phyloP scores from a whole-genome alignment of 805 yeast species.

The Starmerella gropengiesseri region DNA sequence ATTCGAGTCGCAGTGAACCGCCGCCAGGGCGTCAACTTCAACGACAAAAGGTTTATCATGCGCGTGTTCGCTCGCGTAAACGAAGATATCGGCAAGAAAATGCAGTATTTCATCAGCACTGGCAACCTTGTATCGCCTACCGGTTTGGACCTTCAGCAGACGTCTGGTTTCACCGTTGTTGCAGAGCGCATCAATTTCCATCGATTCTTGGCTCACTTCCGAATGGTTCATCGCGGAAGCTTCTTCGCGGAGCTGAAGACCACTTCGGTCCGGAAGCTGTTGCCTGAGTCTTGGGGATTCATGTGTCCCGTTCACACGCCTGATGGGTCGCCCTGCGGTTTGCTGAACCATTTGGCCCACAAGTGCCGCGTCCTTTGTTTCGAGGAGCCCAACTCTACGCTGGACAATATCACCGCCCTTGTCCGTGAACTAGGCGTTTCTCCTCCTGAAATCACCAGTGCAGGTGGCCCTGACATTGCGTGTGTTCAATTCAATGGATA shows the following conservation, averaged over 20 bases:
- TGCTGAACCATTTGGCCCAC: slow-evolving; percentile 91
- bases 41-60: slow-evolving; percentile 70
- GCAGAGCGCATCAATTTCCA: slow-evolving; percentile 97
- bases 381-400: slow-evolving; percentile 15
- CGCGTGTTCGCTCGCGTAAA: slow-evolving; percentile 69
- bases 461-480: slow-evolving; percentile 78
- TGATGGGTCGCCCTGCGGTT: slow-evolving; percentile 99
- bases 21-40: slow-evolving; percentile 67
- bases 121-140: slow-evolving; percentile 96
- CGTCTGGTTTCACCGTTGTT: slow-evolving; percentile 94
- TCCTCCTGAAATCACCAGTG: slow-evolving; percentile 65
- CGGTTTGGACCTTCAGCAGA: slow-evolving; percentile 95
- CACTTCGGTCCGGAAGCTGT: slow-evolving; percentile 87
- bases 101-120: slow-evolving; percentile 89
- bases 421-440: slow-evolving; percentile 69
- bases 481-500: slow-evolving; percentile 91
- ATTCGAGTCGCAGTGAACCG: slow-evolving; percentile 71
- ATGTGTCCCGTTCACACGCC: slow-evolving; percentile 98
- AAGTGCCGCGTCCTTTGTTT: slow-evolving; percentile 77
- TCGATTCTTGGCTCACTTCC: slow-evolving; percentile 93
- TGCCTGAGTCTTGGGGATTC: slow-evolving; percentile 99
- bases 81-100: slow-evolving; percentile 88
- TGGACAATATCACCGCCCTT: slow-evolving; percentile 30
- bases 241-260: slow-evolving; percentile 97
- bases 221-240: slow-evolving; percentile 99